phyloP scores from a whole-genome alignment of 177 flowering plant genomes.

The Vitis hybrid region DNA sequence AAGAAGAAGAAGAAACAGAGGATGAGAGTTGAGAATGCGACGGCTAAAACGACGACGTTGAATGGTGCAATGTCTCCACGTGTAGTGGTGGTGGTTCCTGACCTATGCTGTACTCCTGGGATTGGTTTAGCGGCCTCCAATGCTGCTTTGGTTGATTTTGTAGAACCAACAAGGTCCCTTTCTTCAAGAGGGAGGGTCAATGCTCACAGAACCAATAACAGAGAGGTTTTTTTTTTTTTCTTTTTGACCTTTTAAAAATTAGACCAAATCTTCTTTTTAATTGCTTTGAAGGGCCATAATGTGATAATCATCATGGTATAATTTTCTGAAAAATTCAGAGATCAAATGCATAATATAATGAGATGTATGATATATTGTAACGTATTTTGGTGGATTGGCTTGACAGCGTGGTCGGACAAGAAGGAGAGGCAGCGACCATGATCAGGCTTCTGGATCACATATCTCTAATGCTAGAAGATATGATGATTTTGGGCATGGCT shows the following conservation, averaged over 20 bases:
- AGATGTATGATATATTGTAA: too few species aligned
- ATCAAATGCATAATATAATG: too few species aligned
- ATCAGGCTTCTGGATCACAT: background rate
- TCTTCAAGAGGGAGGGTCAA: background rate
- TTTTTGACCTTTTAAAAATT: too few species aligned
- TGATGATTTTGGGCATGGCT: background rate
- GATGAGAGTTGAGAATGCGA: background rate
- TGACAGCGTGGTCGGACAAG: too few species aligned
- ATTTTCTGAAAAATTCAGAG: too few species aligned
- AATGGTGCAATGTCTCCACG: background rate
- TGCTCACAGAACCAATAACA: slow-evolving; percentile 11
- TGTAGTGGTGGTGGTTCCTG: slow-evolving; percentile 6
- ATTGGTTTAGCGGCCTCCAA: slow-evolving; percentile 13
- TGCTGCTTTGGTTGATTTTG: slow-evolving; percentile 16
- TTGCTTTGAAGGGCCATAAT: too few species aligned
- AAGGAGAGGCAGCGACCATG: too few species aligned
- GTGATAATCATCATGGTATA: too few species aligned
- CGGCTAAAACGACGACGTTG: background rate
- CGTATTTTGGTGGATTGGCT: too few species aligned
- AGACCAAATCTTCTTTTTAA: too few species aligned
- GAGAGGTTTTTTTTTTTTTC: slow-evolving; percentile 7
- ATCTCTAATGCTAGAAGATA: slow-evolving; percentile 2
- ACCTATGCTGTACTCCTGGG: slow-evolving; percentile 17
- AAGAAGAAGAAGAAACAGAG: slow-evolving; percentile 8
- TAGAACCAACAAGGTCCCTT: slow-evolving; percentile 6